These are phyloP conservation scores for Candida vartiovaarae DNA, from an alignment of 805 yeast genomes.

Conservation along the genomic window DNA sequence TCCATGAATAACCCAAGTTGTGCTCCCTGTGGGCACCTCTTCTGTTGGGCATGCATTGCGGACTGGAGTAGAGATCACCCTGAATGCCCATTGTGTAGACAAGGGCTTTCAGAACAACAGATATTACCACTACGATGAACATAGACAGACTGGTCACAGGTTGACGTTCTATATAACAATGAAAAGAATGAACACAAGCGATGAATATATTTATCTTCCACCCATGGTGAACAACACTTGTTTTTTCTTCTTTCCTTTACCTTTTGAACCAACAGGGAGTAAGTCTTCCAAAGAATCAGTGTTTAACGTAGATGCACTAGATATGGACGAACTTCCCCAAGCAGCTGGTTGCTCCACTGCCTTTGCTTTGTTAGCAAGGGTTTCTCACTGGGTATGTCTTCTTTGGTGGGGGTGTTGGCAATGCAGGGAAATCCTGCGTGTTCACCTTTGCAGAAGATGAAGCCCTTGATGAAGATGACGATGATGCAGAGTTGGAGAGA, in stretches of 20 bases:
- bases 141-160: not conserved
- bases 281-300: constrained; percentile 16
- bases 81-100: constrained; percentile 91
- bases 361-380: constrained; percentile 3
- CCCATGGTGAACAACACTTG: constrained; percentile 49
- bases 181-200: not conserved
- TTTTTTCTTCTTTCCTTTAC: constrained; percentile 42
- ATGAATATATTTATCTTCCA: constrained; percentile 21
- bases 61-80: constrained; percentile 86
- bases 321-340: constrained; percentile 1
- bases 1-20: constrained; percentile 77
- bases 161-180: not conserved
- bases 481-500: constrained; percentile 16
- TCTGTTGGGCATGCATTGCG: constrained; percentile 85
- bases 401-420: constrained; percentile 27
- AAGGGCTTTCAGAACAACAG: constrained; percentile 37
- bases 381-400: constrained; percentile 52
- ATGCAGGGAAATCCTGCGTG: constrained; percentile 25
- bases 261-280: constrained; percentile 14
- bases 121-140: constrained; percentile 20
- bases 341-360: not conserved
- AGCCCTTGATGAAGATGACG: constrained; percentile 10
- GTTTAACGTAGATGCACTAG: constrained; percentile 9
- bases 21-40: constrained; percentile 87
- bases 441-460: constrained; percentile 8